Percentiles rank a stretch among this genome's conserved stretches.
Evolutionary conservation across 805 yeast genomes (phyloP).

Genomic region (Sugiyamaella boreocaroliniensis): DNA sequence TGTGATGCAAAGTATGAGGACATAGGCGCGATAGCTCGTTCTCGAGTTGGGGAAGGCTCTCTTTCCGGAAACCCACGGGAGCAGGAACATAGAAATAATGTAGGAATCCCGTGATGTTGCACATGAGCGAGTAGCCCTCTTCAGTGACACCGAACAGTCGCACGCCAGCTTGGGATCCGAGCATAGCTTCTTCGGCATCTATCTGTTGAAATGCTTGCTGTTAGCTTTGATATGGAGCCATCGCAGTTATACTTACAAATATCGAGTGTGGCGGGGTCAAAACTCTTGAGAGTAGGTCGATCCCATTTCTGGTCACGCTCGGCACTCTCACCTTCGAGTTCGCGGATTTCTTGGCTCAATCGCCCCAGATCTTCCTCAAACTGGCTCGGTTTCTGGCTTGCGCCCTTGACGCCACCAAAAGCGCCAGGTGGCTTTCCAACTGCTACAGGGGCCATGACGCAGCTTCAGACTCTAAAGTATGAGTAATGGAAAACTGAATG

Average conservation of each 20-base stretch:
- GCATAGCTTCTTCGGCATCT: conserved; percentile 81
- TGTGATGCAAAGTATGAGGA: conserved; percentile 53
- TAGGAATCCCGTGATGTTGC: conserved; percentile 80
- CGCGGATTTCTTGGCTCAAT: conserved; percentile 36
- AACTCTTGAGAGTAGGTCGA: conserved; percentile 47
- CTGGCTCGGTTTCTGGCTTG: conserved; percentile 32
- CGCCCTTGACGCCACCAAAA: background rate
- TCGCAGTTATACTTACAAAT: conserved; percentile 25
- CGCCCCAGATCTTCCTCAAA: conserved; percentile 48
- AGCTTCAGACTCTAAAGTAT: too few species aligned
- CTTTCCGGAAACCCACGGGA: conserved; percentile 64
- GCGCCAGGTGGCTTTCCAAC: conserved; percentile 1
- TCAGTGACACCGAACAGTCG: conserved; percentile 89
- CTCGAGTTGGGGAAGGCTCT: conserved; percentile 36
- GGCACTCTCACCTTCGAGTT: conserved; percentile 16
- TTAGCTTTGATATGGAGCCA: conserved; percentile 13
- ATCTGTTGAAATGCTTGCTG: conserved; percentile 66
- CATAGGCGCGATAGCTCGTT: conserved; percentile 16
- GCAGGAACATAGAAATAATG: conserved; percentile 92
- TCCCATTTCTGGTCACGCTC: conserved; percentile 40
- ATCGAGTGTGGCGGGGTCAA: conserved; percentile 45
- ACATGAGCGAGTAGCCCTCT: conserved; percentile 80
- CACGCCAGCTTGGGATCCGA: conserved; percentile 47
- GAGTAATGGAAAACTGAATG: background rate
- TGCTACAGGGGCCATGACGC: conserved; percentile 6